Evolutionary conservation across 495 filamentous ascomycete species (phyloP).

Genomic region (Xylaria longipes): DNA sequence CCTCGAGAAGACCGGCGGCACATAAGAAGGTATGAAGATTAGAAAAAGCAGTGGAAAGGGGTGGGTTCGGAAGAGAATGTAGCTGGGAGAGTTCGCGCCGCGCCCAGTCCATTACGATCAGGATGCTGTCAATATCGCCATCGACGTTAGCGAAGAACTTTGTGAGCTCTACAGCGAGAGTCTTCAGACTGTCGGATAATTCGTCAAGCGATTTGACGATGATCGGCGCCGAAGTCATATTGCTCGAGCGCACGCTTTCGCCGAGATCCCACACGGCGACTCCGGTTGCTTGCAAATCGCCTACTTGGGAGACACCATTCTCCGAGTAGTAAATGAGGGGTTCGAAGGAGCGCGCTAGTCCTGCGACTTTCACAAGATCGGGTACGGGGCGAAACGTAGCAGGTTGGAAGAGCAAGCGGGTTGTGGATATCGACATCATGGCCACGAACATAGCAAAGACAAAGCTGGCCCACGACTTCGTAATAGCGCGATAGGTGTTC

Average conservation of each 20-base stretch:
- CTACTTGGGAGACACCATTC: slow-evolving; percentile 81
- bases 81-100: slow-evolving; percentile 73
- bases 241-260: slow-evolving; percentile 84
- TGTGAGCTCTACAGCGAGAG: slow-evolving; percentile 78
- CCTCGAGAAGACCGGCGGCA: slow-evolving; percentile 72
- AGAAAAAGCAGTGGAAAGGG: slow-evolving; percentile 69
- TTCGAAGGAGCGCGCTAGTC: slow-evolving; percentile 86
- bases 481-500: slow-evolving; percentile 59
- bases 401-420: slow-evolving; percentile 72
- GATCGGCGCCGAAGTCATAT: slow-evolving; percentile 84
- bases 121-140: slow-evolving; percentile 85
- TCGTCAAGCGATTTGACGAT: slow-evolving; percentile 86
- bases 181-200: slow-evolving; percentile 81
- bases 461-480: slow-evolving; percentile 70
- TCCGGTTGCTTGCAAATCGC: slow-evolving; percentile 84
- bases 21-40: slow-evolving; percentile 81
- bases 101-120: slow-evolving; percentile 95
- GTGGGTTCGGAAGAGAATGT: slow-evolving; percentile 55
- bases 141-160: slow-evolving; percentile 91
- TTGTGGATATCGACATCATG: slow-evolving; percentile 63
- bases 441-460: slow-evolving; percentile 60
- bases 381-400: slow-evolving; percentile 72
- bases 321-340: slow-evolving; percentile 92
- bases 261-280: slow-evolving; percentile 92
- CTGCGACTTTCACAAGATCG: slow-evolving; percentile 87